Evolutionary conservation across 345 rosid genomes (phyloP), one percentile per base, ranked within the genome.

Genomic region (rapeseed (Brassica napus)): DNA sequence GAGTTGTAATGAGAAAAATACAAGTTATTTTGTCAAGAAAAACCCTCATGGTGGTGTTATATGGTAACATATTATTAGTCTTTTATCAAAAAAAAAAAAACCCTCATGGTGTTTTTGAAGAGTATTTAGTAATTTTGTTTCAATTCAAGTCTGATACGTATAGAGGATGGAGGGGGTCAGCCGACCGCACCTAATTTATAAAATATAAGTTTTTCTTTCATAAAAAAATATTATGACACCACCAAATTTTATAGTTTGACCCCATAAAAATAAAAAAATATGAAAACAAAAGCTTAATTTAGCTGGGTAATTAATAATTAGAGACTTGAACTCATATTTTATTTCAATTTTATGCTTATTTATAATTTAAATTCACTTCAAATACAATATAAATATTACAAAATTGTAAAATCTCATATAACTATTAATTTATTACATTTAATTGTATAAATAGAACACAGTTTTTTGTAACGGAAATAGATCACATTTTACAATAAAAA

Each of bases 1-100:
- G 75, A 34, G 74, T 30, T 68, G 74, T 44, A 31, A 59, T 59
- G 35, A 60, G 12, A 60, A 76, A 30, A 67, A 28, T 12, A 67
- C 49, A 28, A 59, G 32, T 42, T 68, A 76, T 42, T 30, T 30
- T 42, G 62, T 30, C 26, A 42, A 11, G n/a, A 28, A 76, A n/a
- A 59, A 11, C 5, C 15, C 39, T 24, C 28, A 15, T 55, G 30
- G 1, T 44, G 16, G 18, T 18, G 18, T 18, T 18, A 18, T 18
- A 18, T 18, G 18, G 18, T 18, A 18, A 18, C 18, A 18, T 18
- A 18, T 18, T 18, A 18, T 18, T 18, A 18, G 18, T 18, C 18
- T 18, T 18, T 18, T 18, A 18, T 18, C 18, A 18, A 18, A 18
- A 18, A 18, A 18, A 18, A 18, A 28, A 76, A n/a, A 59, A 11